A percentile compares a stretch with the other conserved stretches of the same genome.
phyloP scores from a whole-genome alignment of 768 basidiomycete genomes.

The Termitomyces eurrhizus region DNA sequence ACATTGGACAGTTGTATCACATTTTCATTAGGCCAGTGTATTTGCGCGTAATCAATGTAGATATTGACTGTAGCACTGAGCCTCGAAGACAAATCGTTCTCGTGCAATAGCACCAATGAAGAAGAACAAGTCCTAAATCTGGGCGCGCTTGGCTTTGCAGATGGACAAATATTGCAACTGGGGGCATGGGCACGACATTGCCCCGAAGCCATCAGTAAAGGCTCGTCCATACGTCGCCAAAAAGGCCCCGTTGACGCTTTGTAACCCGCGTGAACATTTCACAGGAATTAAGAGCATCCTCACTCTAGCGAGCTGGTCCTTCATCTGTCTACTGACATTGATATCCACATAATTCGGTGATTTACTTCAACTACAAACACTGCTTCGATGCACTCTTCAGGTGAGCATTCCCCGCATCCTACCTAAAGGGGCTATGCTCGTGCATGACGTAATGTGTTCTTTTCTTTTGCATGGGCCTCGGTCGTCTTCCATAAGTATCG shows the following conservation, averaged over 20 bases:
- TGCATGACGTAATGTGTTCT: no score
- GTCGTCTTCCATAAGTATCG: no score
- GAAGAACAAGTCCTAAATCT: constrained; percentile 22
- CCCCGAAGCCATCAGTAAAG: constrained; percentile 6
- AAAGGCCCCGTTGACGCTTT: not conserved
- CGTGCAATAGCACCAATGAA: constrained; percentile 22
- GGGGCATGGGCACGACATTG: constrained; percentile 27
- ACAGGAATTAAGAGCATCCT: constrained; percentile 2
- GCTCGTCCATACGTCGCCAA: not conserved
- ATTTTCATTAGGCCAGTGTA: constrained; percentile 9
- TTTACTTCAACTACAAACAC: no score
- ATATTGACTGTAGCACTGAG: constrained; percentile 24
- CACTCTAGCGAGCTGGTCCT: not conserved
- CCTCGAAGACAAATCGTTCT: constrained; percentile 21
- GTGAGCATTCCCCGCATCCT: no score
- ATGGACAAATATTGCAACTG: constrained; percentile 27
- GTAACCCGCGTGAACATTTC: not conserved
- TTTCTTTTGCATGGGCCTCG: no score
- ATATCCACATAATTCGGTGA: no score
- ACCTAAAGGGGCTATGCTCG: no score
- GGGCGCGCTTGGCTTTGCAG: constrained; percentile 21
- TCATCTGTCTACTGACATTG: no score
- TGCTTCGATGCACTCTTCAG: no score
- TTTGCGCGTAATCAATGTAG: constrained; percentile 23
- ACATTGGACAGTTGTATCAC: constrained; percentile 7